Conservation (phyloP, 2,329 filamentous ascomycete species). For the Meredithiella fracta region DNA sequence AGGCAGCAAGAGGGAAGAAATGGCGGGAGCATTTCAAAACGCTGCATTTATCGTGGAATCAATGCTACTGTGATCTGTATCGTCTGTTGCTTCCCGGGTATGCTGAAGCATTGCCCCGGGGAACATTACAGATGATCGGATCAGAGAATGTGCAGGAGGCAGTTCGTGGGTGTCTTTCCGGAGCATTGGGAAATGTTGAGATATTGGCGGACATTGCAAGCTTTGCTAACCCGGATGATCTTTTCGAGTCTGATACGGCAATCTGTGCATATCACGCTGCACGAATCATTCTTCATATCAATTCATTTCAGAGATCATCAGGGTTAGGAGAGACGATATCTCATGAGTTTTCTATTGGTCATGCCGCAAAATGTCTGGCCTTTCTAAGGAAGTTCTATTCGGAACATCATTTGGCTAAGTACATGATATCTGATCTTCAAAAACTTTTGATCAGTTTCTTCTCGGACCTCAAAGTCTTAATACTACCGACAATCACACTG, state of each 20-base stretch:
- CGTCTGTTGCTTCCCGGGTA: conserved; percentile 27
- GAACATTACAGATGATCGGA: conserved; percentile 18
- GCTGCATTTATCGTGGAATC: conserved; percentile 25
- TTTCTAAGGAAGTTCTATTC: conserved; percentile 16
- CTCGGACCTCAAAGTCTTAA: not conserved
- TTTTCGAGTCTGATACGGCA: conserved; percentile 24
- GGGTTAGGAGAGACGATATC: conserved; percentile 15
- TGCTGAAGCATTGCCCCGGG: conserved; percentile 24
- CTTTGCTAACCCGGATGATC: not conserved
- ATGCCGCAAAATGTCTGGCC: conserved; percentile 19
- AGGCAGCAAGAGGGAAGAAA: conserved; percentile 4
- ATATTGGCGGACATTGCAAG: conserved; percentile 14
- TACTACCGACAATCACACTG: not conserved
- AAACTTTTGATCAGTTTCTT: conserved; percentile 14
- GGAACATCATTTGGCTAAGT: conserved; percentile 13
- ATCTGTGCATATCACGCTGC: conserved; percentile 28
- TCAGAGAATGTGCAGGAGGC: conserved; percentile 16
- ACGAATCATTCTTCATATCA: conserved; percentile 23
- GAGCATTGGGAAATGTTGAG: conserved; percentile 21
- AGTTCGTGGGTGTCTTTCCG: conserved; percentile 19
- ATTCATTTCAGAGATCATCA: conserved; percentile 11
- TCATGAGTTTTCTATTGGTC: conserved; percentile 17
- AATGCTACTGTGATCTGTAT: conserved; percentile 29
- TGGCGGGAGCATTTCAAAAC: conserved; percentile 19
- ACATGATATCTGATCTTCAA: conserved; percentile 19